A percentile compares a stretch with the other conserved stretches of the same genome.
Conservation (phyloP, 805 yeast species). For the Zygoascus ofunaensis region DNA sequence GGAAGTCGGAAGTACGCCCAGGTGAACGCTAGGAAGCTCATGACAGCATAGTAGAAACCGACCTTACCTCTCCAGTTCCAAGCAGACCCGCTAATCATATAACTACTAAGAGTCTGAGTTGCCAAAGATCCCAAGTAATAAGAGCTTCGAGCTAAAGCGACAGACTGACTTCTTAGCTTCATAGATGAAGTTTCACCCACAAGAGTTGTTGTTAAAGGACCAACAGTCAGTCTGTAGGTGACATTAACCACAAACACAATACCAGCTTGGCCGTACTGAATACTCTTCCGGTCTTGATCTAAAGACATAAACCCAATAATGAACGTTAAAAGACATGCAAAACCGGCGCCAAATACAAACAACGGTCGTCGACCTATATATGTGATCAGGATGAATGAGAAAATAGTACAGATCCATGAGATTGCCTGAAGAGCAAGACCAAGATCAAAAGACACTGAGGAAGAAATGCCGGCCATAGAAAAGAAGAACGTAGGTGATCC, state of each 20-base stretch:
- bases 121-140: slow-evolving; percentile 19
- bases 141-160: slow-evolving; percentile 32
- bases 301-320: slow-evolving; percentile 38
- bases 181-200: slow-evolving; percentile 36
- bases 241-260: slow-evolving; percentile 36
- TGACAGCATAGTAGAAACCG: slow-evolving; percentile 25
- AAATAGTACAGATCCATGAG: slow-evolving; percentile 36
- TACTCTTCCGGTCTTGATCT: slow-evolving; percentile 13
- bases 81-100: slow-evolving; percentile 38
- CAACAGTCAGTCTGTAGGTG: slow-evolving; percentile 36
- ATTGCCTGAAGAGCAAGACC: slow-evolving; percentile 38
- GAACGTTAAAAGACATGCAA: slow-evolving; percentile 32
- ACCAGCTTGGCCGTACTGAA: slow-evolving; percentile 31
- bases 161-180: slow-evolving; percentile 35
- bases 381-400: slow-evolving; percentile 17
- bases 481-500: slow-evolving; percentile 36
- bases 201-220: slow-evolving; percentile 36
- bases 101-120: slow-evolving; percentile 28
- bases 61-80: slow-evolving; percentile 41
- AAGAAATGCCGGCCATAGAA: slow-evolving; percentile 32
- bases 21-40: slow-evolving; percentile 14
- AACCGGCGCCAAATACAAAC: slow-evolving; percentile 28
- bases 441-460: slow-evolving; percentile 33
- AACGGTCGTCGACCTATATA: slow-evolving; percentile 20
- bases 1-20: slow-evolving; percentile 48